A percentile compares a stretch with the other conserved stretches of the same genome.
Evolutionary conservation across 768 basidiomycete genomes (phyloP).

Genomic region (Galerina marginata): DNA sequence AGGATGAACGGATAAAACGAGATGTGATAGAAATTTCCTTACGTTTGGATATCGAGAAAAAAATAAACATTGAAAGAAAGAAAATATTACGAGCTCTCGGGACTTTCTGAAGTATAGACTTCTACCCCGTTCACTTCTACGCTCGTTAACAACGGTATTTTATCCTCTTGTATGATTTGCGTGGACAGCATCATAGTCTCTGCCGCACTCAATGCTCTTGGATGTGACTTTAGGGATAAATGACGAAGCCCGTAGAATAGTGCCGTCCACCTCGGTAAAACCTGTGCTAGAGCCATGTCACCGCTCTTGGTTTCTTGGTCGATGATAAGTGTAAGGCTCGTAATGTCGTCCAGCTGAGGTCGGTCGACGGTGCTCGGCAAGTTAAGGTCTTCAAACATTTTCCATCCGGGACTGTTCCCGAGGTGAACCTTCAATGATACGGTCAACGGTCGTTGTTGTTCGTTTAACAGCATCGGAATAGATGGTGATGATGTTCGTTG

Average conservation of each 20-base stretch:
- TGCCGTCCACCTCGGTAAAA: conserved; percentile 23
- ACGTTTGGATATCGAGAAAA: too few species aligned
- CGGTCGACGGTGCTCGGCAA: background rate
- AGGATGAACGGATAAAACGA: too few species aligned
- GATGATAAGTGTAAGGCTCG: conserved; percentile 22
- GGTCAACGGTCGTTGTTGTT: conserved; percentile 22
- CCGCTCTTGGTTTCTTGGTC: conserved; percentile 17
- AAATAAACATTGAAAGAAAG: too few species aligned
- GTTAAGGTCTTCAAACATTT: conserved; percentile 25
- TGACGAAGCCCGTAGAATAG: conserved; percentile 21
- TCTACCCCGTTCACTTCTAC: conserved; percentile 7
- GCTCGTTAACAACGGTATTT: background rate
- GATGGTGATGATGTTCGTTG: conserved; percentile 14
- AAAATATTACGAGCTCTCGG: background rate
- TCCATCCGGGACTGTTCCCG: conserved; percentile 27
- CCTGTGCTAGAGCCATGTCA: conserved; percentile 19
- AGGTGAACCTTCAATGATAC: conserved; percentile 22
- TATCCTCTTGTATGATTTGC: background rate
- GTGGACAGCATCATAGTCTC: background rate
- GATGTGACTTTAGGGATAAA: conserved; percentile 1
- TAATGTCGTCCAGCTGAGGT: conserved; percentile 14
- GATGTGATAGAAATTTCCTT: too few species aligned
- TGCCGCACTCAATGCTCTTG: background rate
- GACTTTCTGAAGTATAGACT: background rate
- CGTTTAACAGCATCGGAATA: conserved; percentile 24